A percentile compares a stretch with the other conserved stretches of the same genome.
These are phyloP conservation scores for Xylaria multiplex DNA, from an alignment of 2,329 filamentous ascomycete genomes.

Conservation along the genomic window DNA sequence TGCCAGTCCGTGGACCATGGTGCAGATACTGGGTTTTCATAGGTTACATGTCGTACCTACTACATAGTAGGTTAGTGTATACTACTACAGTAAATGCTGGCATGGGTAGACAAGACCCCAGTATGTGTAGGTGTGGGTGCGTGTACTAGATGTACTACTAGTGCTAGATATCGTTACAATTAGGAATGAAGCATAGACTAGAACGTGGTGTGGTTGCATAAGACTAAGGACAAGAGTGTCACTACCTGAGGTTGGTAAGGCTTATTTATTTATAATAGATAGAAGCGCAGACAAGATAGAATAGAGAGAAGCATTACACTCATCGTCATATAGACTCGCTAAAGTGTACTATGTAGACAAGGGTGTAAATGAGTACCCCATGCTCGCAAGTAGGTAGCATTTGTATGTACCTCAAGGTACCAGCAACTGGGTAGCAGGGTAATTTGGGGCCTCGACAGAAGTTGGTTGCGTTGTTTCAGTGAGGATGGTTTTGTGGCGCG, in stretches of 20 bases:
- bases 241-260: constrained; percentile 14
- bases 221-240: neutral
- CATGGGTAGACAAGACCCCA: constrained; percentile 1
- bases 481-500: constrained; percentile 16
- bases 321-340: neutral
- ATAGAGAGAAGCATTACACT: neutral
- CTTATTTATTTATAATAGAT: neutral
- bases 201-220: constrained; percentile 24
- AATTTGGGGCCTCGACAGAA: neutral
- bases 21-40: constrained; percentile 11
- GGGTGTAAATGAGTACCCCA: neutral
- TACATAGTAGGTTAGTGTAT: neutral
- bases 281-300: neutral
- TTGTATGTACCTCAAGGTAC: neutral
- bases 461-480: constrained; percentile 15
- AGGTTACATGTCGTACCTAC: constrained; percentile 8
- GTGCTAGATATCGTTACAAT: constrained; percentile 1
- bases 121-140: neutral
- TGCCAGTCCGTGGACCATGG: constrained; percentile 1
- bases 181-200: constrained; percentile 6
- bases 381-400: neutral
- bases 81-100: neutral
- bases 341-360: neutral
- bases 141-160: neutral
- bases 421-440: neutral